A percentile compares a stretch with the other conserved stretches of the same genome.
These are phyloP conservation scores for Leptographium flavum DNA, from an alignment of 2,329 filamentous ascomycete genomes.

Conservation along the genomic window DNA sequence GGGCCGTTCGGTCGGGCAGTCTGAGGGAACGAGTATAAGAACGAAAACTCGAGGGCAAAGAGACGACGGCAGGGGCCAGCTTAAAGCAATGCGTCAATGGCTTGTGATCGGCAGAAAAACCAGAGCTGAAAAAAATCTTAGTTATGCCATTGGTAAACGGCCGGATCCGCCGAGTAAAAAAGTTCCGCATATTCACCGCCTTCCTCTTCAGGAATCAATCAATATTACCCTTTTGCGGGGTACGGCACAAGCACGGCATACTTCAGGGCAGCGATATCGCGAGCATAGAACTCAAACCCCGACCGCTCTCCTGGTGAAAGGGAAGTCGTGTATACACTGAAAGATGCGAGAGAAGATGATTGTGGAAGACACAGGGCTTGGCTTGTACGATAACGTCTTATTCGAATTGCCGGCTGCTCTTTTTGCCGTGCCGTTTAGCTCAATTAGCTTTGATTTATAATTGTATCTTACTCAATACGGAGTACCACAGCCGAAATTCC, in stretches of 20 bases:
- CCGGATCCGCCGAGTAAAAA: not conserved
- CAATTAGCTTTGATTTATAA: constrained; percentile 1
- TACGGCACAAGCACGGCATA: not conserved
- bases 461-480: not conserved
- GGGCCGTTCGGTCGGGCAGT: no score
- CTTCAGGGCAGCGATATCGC: not conserved
- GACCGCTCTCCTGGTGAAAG: no score
- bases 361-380: no score
- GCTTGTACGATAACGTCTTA: no score
- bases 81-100: not conserved
- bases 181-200: not conserved
- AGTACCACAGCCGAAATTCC: not conserved
- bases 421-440: not conserved
- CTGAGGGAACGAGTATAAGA: not conserved
- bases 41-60: not conserved
- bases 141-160: not conserved
- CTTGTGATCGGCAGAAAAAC: constrained; percentile 2
- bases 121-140: not conserved
- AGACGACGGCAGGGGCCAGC: not conserved
- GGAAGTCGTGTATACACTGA: no score
- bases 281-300: no score
- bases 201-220: not conserved
- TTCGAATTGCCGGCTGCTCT: no score
- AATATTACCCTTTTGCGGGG: not conserved
- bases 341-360: no score